Conservation (phyloP, 2,329 filamentous ascomycete species). For the Cladosporium sp. region DNA sequence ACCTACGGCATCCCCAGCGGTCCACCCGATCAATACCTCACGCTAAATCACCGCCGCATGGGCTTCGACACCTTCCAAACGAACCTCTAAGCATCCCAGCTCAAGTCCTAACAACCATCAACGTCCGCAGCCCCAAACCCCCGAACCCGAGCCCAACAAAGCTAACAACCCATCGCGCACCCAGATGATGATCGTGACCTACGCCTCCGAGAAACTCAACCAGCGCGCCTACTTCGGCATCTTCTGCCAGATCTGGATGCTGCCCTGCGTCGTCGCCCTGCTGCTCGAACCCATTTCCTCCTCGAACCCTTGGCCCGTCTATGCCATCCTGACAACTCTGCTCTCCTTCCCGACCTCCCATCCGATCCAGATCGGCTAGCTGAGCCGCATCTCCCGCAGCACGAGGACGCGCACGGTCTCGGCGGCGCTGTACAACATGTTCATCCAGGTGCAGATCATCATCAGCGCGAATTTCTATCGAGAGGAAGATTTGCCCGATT, state of each 20-base stretch:
- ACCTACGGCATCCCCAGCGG: conserved; percentile 51
- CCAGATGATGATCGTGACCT: conserved; percentile 27
- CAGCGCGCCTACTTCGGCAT: conserved; percentile 46
- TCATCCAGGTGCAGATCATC: conserved; percentile 40
- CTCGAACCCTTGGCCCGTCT: conserved; percentile 33
- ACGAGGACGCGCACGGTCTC: conserved; percentile 37
- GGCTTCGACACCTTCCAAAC: conserved; percentile 59
- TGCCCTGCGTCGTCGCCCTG: conserved; percentile 54
- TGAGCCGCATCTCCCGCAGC: conserved; percentile 36
- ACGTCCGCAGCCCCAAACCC: conserved; percentile 30
- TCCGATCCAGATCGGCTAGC: conserved; percentile 40
- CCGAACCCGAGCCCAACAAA: background rate
- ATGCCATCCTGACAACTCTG: conserved; percentile 33
- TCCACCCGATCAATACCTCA: conserved; percentile 52
- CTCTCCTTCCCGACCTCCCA: conserved; percentile 39
- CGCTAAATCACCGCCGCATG: conserved; percentile 53
- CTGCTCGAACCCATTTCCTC: conserved; percentile 39
- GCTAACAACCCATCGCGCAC: background rate
- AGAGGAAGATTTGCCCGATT: background rate
- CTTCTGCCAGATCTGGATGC: conserved; percentile 53
- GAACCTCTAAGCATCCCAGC: conserved; percentile 59
- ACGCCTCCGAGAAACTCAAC: conserved; percentile 30
- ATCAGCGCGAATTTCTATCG: conserved; percentile 45
- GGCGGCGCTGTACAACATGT: conserved; percentile 37
- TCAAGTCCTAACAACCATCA: conserved; percentile 34